Conservation (phyloP, 192 early-diverging fungal species). For the Rhizoclosmatium globosum region DNA sequence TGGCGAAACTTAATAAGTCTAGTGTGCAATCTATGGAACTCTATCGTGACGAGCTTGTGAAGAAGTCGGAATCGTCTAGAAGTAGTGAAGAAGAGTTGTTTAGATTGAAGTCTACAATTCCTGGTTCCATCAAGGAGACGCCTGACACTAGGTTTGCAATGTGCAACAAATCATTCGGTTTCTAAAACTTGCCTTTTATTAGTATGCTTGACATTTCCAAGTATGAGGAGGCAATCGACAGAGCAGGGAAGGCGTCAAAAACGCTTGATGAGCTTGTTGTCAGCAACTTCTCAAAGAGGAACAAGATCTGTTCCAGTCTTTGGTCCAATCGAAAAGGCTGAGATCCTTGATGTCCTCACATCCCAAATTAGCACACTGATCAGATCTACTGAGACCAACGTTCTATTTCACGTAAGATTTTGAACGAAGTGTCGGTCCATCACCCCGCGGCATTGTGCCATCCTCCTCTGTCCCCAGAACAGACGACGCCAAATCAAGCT, state of each 20-base stretch:
- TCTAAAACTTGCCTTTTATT: background rate
- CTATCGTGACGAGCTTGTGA: conserved; percentile 43
- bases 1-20: conserved; percentile 35
- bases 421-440: conserved; percentile 23
- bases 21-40: conserved; percentile 45
- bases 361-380: conserved; percentile 33
- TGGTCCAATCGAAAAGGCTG: conserved; percentile 7
- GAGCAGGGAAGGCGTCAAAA: conserved; percentile 33
- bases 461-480: conserved; percentile 2
- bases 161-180: background rate
- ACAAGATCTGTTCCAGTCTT: background rate
- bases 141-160: conserved; percentile 31
- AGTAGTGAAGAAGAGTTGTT: conserved; percentile 36
- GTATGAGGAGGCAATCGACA: conserved; percentile 30
- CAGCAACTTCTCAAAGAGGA: background rate
- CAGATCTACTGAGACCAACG: conserved; percentile 33
- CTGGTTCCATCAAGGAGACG: conserved; percentile 6
- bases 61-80: conserved; percentile 35
- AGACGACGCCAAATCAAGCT: conserved; percentile 30
- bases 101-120: conserved; percentile 9
- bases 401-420: conserved; percentile 37
- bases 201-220: conserved; percentile 40
- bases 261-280: conserved; percentile 35
- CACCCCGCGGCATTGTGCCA: conserved; percentile 10
- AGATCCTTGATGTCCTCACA: conserved; percentile 31